Evolutionary conservation across 2,329 filamentous ascomycete species (phyloP).

Genomic region (Thielaviopsis euricoi): DNA sequence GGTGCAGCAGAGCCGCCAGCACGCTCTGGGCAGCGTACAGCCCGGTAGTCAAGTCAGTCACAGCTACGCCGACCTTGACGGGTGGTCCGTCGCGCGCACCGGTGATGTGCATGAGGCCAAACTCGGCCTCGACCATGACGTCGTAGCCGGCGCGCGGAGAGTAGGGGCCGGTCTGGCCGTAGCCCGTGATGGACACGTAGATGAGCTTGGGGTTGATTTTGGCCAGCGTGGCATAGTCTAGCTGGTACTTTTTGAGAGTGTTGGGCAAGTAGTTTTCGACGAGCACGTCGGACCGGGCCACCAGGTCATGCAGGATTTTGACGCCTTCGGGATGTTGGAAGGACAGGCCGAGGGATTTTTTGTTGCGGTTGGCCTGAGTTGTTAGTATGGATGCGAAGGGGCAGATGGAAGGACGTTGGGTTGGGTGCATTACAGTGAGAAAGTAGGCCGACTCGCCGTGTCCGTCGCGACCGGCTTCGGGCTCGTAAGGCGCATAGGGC

Average conservation of each 20-base stretch:
- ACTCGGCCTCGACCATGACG: conserved; percentile 98
- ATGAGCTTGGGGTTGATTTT: conserved; percentile 75
- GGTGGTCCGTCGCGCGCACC: conserved; percentile 74
- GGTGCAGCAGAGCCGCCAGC: conserved; percentile 76
- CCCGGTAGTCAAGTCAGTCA: conserved; percentile 89
- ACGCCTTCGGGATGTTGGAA: conserved; percentile 77
- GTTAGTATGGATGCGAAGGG: not conserved
- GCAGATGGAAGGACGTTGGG: not conserved
- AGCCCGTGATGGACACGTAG: conserved; percentile 93
- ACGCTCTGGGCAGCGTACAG: conserved; percentile 91
- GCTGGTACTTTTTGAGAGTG: conserved; percentile 70
- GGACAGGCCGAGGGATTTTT: conserved; percentile 81
- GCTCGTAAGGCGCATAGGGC: conserved; percentile 67
- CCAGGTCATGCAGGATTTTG: conserved; percentile 72
- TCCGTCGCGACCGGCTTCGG: conserved; percentile 41
- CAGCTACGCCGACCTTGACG: conserved; percentile 93
- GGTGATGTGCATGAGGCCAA: conserved; percentile 97
- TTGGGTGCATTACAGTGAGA: conserved; percentile 45
- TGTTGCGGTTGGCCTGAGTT: conserved; percentile 78
- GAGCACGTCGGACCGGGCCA: conserved; percentile 71
- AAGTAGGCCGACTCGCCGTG: conserved; percentile 94
- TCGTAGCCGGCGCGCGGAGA: conserved; percentile 82
- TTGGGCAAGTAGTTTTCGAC: conserved; percentile 96
- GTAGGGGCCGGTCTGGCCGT: conserved; percentile 90
- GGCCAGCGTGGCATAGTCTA: conserved; percentile 71